These are phyloP conservation scores for Coemansia sp. DNA, from an alignment of 192 early-diverging fungal genomes.

Conservation along the genomic window DNA sequence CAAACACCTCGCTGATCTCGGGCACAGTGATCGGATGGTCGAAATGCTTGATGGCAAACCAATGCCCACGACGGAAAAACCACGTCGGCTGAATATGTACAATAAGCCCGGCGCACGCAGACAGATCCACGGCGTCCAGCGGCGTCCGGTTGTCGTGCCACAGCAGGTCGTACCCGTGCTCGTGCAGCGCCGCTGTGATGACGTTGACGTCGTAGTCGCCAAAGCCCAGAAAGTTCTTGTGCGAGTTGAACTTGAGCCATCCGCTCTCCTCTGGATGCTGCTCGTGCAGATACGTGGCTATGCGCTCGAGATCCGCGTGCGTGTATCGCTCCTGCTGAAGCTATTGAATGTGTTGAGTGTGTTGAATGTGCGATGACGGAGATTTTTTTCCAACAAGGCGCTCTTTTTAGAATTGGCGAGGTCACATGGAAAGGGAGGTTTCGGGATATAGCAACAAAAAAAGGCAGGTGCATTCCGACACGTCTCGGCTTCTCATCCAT, in stretches of 20 bases:
- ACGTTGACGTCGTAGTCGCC: slow-evolving; percentile 56
- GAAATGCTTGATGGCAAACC: slow-evolving; percentile 48
- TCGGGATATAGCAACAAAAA: neutral
- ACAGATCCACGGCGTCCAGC: slow-evolving; percentile 30
- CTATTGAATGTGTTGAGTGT: slow-evolving; percentile 18
- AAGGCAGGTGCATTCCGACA: too few relatives aligned
- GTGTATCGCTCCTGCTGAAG: slow-evolving; percentile 44
- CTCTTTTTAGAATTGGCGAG: neutral
- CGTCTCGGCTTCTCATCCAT: too few relatives aligned
- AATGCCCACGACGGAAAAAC: slow-evolving; percentile 50
- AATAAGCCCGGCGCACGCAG: slow-evolving; percentile 34
- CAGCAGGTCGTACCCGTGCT: slow-evolving; percentile 31
- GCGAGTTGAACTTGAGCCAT: slow-evolving; percentile 45
- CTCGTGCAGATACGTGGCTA: slow-evolving; percentile 39
- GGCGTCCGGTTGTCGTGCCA: slow-evolving; percentile 46
- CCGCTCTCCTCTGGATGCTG: slow-evolving; percentile 30
- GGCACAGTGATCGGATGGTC: slow-evolving; percentile 25
- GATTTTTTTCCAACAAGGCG: neutral
- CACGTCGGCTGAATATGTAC: slow-evolving; percentile 41
- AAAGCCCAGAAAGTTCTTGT: slow-evolving; percentile 44
- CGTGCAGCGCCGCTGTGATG: slow-evolving; percentile 37
- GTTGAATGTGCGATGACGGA: neutral
- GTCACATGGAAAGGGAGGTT: neutral
- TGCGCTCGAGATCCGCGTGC: slow-evolving; percentile 46
- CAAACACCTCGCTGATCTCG: slow-evolving; percentile 19